Evolutionary conservation across 2,329 filamentous ascomycete species (phyloP).

Genomic region (Bipolaris oryzae): DNA sequence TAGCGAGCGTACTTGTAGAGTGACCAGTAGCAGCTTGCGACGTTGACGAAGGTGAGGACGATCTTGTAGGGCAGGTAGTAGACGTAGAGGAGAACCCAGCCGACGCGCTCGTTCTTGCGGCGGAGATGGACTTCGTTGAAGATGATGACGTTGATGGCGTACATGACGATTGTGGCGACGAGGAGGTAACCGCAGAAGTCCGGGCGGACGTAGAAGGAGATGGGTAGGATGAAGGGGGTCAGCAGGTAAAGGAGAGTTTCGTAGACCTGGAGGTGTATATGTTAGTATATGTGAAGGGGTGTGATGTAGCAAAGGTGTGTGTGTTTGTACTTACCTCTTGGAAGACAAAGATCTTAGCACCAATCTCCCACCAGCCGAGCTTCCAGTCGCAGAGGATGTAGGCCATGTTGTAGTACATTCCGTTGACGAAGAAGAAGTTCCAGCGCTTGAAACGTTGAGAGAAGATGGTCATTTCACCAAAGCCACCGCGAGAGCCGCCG

Average conservation of each 20-base stretch:
- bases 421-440: slow-evolving; percentile 61
- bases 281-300: slow-evolving; percentile 17
- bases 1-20: slow-evolving; percentile 55
- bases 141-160: slow-evolving; percentile 52
- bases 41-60: slow-evolving; percentile 53
- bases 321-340: slow-evolving; percentile 45
- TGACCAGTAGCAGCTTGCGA: slow-evolving; percentile 45
- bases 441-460: slow-evolving; percentile 58
- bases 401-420: slow-evolving; percentile 55
- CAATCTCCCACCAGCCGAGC: slow-evolving; percentile 57
- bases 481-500: slow-evolving; percentile 53
- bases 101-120: slow-evolving; percentile 52
- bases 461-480: slow-evolving; percentile 61
- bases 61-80: slow-evolving; percentile 56
- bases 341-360: slow-evolving; percentile 57
- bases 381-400: slow-evolving; percentile 58
- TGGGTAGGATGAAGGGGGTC: slow-evolving; percentile 54
- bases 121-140: slow-evolving; percentile 59
- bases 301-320: neutral
- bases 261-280: slow-evolving; percentile 43
- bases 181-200: slow-evolving; percentile 50
- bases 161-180: slow-evolving; percentile 50
- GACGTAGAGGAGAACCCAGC: slow-evolving; percentile 45
- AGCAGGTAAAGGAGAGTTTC: slow-evolving; percentile 56
- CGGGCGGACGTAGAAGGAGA: slow-evolving; percentile 53